Evolutionary conservation across 169 alveolate genomes (phyloP), one percentile per base, ranked within the genome.

Genomic region (Plasmodium adleri): DNA sequence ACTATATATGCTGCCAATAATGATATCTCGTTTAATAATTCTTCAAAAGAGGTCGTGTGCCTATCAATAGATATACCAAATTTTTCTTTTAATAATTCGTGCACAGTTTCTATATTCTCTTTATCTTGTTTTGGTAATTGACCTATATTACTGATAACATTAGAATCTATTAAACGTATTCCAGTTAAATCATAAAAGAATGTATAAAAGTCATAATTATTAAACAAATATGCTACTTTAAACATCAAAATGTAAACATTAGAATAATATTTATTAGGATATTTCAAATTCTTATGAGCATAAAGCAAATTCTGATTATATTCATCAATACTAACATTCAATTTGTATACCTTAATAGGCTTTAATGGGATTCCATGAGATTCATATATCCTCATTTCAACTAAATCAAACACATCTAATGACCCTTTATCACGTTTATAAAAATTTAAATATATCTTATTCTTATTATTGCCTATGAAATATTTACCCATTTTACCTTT

Each of bases 291-390:
- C 56, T 45, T 86, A 56, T 86, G 92, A 17, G 20, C n/a, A 66
- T 72, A 66, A 22, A 86, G 49, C 24, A 86, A 86, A 45, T 86
- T 86, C 50, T 28, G 43, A 66, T 86, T 86, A 39, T 56, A 49
- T 62, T 86, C 92, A 28, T 86, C 92, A 4, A 86, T 86, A 56
- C 92, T 86, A 2, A 86, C 87, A 49, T 86, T 86, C 15, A 86
- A 13, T 70, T 15, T 49, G 28, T 64, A 28, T 22, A 49, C 72
- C 17, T 47, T 28, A 9, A 47, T 8, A 8, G 76, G 67, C 26
- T 39, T 43, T 24, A 17, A 15, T 20, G 54, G 74, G 9, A 39
- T 39, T 12, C 52, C 54, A 8, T 72, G 54, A 17, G 59, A 12
- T 64, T 60, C 87, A 54, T 86, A 86, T 71, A 86, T 86, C 32